Conservation (phyloP, 192 early-diverging fungal species). For the Mortierella alpina region DNA sequence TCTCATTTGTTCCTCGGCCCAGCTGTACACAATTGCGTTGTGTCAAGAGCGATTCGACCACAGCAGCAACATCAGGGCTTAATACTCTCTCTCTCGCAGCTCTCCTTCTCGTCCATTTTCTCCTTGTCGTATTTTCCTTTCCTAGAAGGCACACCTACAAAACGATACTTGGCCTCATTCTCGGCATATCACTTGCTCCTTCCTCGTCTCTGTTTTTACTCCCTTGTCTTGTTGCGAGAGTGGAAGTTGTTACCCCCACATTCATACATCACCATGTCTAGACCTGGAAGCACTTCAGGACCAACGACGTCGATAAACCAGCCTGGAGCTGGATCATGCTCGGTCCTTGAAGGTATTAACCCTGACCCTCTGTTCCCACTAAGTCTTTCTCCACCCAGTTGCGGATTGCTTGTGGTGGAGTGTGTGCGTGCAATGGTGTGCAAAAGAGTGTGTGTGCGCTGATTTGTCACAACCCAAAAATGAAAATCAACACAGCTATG, state of each 20-base stretch:
- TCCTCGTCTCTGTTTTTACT: conserved; percentile 10
- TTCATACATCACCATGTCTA: not conserved
- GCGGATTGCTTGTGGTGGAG: not conserved
- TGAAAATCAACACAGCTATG: no score
- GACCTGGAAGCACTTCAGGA: not conserved
- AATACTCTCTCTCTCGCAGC: not conserved
- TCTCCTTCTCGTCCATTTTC: not conserved
- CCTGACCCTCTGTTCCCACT: not conserved
- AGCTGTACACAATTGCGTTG: not conserved
- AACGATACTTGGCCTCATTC: not conserved
- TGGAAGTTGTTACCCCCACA: no score
- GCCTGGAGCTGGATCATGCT: conserved; percentile 50
- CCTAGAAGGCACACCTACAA: no score
- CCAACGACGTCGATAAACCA: conserved; percentile 26
- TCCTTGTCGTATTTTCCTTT: no score
- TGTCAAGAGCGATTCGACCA: no score
- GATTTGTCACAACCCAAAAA: no score
- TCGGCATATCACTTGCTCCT: not conserved
- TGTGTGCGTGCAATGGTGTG: not conserved
- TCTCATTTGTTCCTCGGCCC: not conserved
- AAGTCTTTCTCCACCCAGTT: not conserved
- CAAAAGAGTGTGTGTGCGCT: no score
- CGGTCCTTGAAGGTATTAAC: conserved; percentile 42
- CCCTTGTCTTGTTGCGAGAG: conserved; percentile 2
- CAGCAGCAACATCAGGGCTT: not conserved